Evolutionary conservation across 768 basidiomycete species (phyloP), one percentile per base, ranked within the genome.

Genomic region (Podaxis rugospora): DNA sequence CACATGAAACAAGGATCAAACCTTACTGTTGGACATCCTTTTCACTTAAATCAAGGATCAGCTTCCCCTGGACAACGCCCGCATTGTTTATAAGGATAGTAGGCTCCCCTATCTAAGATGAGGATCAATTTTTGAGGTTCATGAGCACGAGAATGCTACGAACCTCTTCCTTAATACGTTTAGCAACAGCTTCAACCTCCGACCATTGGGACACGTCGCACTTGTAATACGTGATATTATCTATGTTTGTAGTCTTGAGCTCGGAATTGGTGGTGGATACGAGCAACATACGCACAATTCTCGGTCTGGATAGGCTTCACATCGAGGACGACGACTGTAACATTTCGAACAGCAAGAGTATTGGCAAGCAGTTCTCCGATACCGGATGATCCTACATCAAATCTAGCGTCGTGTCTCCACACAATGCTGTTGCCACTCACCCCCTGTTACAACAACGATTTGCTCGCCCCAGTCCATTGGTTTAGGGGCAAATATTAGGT

Each of bases 81-180:
- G 96, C 97, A 69, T 96, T 98, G 76, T 98, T 98, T 66, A 99
- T 79, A 23, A 99, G 75, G 40, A 98, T 82, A 0, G 97, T 97
- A 0, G 92, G 92, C 61, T 90, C 81, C 2, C 93, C 95, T 55
- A 96, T 80, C 92, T 95, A 66, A 55, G 49, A 27, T 51, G 32
- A 47, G 49, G 51, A 55, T 51, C 32, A 61, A 63, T 23, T 58
- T 32, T 21, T 42, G n/a, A 47, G 55, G 27, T 23, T 5, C 37
- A 44, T 56, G 27, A 36, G 42, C 27, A 16, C 7, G 9, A 35
- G 21, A 25, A 25, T 23, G 37, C 37, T 9, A 35, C 74, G 64
- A 62, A 93, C 93, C 79, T 98, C 95, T 68, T 90, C 82, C 4
- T 86, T 72, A 61, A 98, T 82, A 71, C 76, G 80, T 67, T 87